A percentile compares a stretch with the other conserved stretches of the same genome.
Conservation (phyloP, 2,329 filamentous ascomycete species). For the Beauveria scarabaeidicola region DNA sequence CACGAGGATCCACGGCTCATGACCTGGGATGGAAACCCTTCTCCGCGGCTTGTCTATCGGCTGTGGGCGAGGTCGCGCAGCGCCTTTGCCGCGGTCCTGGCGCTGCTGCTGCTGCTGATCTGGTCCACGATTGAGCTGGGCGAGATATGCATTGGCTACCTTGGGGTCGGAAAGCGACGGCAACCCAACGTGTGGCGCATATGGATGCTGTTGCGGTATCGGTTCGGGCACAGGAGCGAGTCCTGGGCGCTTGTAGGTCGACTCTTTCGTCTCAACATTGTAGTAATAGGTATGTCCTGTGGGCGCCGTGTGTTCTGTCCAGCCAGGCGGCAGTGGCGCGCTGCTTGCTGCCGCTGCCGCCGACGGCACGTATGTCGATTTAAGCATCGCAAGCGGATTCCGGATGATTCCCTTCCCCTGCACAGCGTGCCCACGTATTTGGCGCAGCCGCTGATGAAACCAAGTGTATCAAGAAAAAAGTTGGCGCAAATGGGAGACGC, state of each 20-base stretch:
- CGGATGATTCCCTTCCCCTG: not conserved
- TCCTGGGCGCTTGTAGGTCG: conserved; percentile 75
- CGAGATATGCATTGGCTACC: conserved; percentile 53
- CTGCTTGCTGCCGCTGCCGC: conserved; percentile 25
- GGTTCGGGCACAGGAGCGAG: conserved; percentile 16
- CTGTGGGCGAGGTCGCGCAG: conserved; percentile 55
- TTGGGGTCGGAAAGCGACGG: conserved; percentile 43
- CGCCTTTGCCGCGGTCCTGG: conserved; percentile 44
- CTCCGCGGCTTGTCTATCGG: conserved; percentile 73
- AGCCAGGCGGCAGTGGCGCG: conserved; percentile 65
- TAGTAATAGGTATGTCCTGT: conserved; percentile 86
- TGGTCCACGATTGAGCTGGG: conserved; percentile 38
- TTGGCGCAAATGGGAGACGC: not conserved
- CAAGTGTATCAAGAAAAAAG: not conserved
- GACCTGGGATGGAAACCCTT: conserved; percentile 69
- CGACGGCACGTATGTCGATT: conserved; percentile 64
- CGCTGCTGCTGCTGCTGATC: conserved; percentile 32
- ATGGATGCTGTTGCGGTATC: conserved; percentile 21
- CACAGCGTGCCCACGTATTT: not conserved
- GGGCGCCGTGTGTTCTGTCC: conserved; percentile 90
- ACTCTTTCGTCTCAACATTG: conserved; percentile 71
- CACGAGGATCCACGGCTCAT: conserved; percentile 84
- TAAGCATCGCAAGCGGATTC: conserved; percentile 48
- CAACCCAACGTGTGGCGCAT: conserved; percentile 20
- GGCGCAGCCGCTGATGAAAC: not conserved